phyloP scores from a whole-genome alignment of 805 yeast genomes.

The Yarrowia deformans region DNA sequence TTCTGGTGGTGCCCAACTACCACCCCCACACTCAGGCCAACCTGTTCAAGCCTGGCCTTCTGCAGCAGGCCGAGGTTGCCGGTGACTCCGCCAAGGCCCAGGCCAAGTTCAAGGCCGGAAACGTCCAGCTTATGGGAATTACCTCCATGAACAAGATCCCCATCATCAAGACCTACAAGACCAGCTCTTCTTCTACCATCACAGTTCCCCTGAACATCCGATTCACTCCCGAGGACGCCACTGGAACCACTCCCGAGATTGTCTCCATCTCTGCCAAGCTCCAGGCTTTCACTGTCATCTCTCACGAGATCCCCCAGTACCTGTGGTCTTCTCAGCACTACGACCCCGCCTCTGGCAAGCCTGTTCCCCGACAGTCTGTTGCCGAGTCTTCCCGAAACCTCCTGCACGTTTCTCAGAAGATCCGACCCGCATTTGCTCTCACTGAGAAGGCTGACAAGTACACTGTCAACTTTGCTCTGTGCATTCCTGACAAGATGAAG shows the following conservation, averaged over 20 bases:
- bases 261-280: slow-evolving; percentile 37
- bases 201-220: slow-evolving; percentile 32
- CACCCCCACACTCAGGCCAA: slow-evolving; percentile 38
- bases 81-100: slow-evolving; percentile 37
- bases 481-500: slow-evolving; percentile 38
- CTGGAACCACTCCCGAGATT: slow-evolving; percentile 37
- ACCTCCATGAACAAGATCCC: slow-evolving; percentile 38
- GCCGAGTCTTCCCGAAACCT: slow-evolving; percentile 32
- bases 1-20: slow-evolving; percentile 37
- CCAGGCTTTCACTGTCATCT: slow-evolving; percentile 35
- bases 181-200: slow-evolving; percentile 26
- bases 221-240: slow-evolving; percentile 29
- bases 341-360: slow-evolving; percentile 30
- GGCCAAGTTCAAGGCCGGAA: slow-evolving; percentile 37
- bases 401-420: slow-evolving; percentile 32
- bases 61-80: slow-evolving; percentile 34
- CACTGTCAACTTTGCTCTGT: slow-evolving; percentile 37
- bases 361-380: slow-evolving; percentile 32
- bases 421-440: slow-evolving; percentile 27
- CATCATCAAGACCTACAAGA: slow-evolving; percentile 37
- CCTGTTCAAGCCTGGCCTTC: slow-evolving; percentile 37
- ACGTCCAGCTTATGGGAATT: slow-evolving; percentile 35
- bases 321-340: slow-evolving; percentile 39
- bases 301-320: slow-evolving; percentile 38
- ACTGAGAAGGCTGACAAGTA: slow-evolving; percentile 16